Evolutionary conservation across 345 rosid genomes (phyloP).

Genomic region (Combretum micranthum): DNA sequence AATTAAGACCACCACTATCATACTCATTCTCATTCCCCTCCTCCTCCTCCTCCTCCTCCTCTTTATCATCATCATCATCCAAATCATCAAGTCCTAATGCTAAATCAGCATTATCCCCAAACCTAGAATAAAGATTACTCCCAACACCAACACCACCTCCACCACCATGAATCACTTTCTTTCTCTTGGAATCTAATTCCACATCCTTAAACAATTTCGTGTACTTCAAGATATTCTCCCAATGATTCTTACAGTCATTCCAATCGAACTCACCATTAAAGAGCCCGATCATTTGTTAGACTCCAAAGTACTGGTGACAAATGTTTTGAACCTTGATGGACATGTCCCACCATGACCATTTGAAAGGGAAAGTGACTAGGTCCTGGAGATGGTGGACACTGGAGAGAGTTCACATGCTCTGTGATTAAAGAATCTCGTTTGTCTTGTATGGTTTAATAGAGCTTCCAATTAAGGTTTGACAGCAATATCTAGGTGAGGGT

Average conservation of each 20-base stretch:
- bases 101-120: no score
- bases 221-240: constrained; percentile 69
- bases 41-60: constrained; percentile 29
- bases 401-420: constrained; percentile 56
- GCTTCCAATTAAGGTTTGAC: no score
- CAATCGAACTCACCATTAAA: constrained; percentile 48
- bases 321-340: constrained; percentile 77
- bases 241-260: constrained; percentile 66
- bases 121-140: no score
- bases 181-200: constrained; percentile 55
- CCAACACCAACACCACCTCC: constrained; percentile 29
- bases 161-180: constrained; percentile 23
- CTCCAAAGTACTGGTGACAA: constrained; percentile 78
- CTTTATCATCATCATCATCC: constrained; percentile 36
- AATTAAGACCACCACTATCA: no score
- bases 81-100: no score
- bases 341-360: constrained; percentile 79
- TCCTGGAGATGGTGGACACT: constrained; percentile 56
- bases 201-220: constrained; percentile 70
- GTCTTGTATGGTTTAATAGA: no score
- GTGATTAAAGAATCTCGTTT: no score
- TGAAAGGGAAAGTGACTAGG: constrained; percentile 53
- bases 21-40: constrained; percentile 20
- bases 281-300: constrained; percentile 66
- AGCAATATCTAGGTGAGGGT: no score